Base-by-base conservation (phyloP, 1,139 yeast genomes). In the Saccharomyces hybrid region DNA sequence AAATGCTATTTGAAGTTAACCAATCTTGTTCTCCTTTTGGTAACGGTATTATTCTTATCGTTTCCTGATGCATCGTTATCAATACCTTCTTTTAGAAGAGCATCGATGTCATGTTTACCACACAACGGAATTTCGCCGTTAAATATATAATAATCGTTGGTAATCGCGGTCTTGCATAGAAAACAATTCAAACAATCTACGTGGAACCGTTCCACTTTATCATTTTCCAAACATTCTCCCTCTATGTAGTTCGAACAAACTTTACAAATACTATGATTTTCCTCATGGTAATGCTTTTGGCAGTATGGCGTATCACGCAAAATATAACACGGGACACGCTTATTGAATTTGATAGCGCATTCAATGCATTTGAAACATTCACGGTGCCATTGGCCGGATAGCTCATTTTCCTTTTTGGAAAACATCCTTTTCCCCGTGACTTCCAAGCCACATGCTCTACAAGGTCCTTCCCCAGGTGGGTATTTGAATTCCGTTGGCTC, bases 361-460 rank as follows among this genome's bases (percentile, higher is more conserved):
- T 73, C 69, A 24, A 77, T 71, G 73, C 99, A 93, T 21, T 75
- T 73, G 74, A 93, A 91, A 69, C 99, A 93, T 14, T 77, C 73
- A 52, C 95, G 78, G 69, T 93, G 99, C 98, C 98, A 91, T 70
- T 90, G 95, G 0, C 99, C 99, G 1, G 91, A 80, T 47, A 93
- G 74, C 63, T 86, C 91, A 24, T 86, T 86, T 52, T 88, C 89
- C 60, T 81, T 83, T 47, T 71, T 73, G 11, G 96, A 88, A 68
- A 83, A 86, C n/a, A 93, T 81, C 57, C 78, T 80, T 73, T 75
- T 81, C 48, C 75, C 84, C 9, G 49, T 50, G 12, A 67, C 58
- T 52, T 60, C 66, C 14, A 49, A 62, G 8, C 71, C 66, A 73
- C 99, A 91, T 42, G 73, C 65, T 58, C 93, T 79, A 65, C 93